Evolutionary conservation across 176 grass and related monocot species (phyloP), one percentile per base, ranked within the genome.

Genomic region (Poa annua): DNA sequence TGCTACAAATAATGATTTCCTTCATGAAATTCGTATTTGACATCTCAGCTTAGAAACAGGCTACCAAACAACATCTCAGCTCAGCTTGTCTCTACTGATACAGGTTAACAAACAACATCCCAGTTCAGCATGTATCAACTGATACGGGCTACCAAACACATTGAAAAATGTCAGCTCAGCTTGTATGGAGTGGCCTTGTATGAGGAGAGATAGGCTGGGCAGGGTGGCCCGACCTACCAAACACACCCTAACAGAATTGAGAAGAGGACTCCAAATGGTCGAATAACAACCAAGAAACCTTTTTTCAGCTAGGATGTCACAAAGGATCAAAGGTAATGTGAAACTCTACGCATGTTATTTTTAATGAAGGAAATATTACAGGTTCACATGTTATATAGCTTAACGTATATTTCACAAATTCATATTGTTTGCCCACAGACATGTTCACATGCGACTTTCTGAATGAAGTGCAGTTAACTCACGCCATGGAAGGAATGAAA

Each of bases 251-350:
- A 49, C 47, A 79, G 10, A 36, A 63, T 26, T 19, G 17, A 60
- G n/a, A n/a, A n/a, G n/a, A 63, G 57, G 61, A 7, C 16, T 64
- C 14, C 59, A 29, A 22, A 66, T 34, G 6, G n/a, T 35, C 2
- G 12, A 52, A 29, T 29, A 29, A 61, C 56, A 82, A 78, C 45
- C 53, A 21, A 60, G 34, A 45, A 54, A 64, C 52, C 7, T 21
- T 76, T 20, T 42, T 14, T 77, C 17, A 65, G 47, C 34, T 62
- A 64, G 16, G 44, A 66, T 47, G 73, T 66, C 65, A 84, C 54
- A 75, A 76, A 71, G 6, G 32, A 81, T 22, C 26, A 71, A 57
- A 78, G 19, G 13, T 24, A 57, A 67, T 61, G 53, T 51, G 53
- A 25, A 76, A 69, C 21, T 35, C n/a, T 50, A 76, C 13, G 45